Conservation (phyloP, 2,329 filamentous ascomycete species). For the Lanzia echinophila region DNA sequence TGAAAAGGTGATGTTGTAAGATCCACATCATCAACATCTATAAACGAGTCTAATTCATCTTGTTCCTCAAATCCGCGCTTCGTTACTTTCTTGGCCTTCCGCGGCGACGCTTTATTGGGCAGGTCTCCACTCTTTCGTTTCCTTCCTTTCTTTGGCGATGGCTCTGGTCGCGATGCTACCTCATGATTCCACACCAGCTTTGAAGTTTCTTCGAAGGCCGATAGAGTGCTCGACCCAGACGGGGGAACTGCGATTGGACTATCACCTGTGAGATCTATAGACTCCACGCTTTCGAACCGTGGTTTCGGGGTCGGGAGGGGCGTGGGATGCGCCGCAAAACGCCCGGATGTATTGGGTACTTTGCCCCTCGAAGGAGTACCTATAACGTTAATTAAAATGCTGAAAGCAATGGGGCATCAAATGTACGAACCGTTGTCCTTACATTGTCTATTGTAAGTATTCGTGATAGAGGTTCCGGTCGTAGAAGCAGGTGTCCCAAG, state of each 20-base stretch:
- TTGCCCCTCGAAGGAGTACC: constrained; percentile 19
- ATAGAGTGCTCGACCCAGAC: constrained; percentile 19
- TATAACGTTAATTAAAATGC: constrained; percentile 10
- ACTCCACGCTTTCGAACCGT: constrained; percentile 21
- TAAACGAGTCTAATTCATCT: constrained; percentile 18
- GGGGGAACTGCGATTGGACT: constrained; percentile 4
- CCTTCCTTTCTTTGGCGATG: constrained; percentile 20
- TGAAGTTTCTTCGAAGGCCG: constrained; percentile 17
- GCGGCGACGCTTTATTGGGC: constrained; percentile 13
- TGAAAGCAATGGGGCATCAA: background rate
- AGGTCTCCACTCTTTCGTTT: constrained; percentile 31
- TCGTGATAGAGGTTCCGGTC: constrained; percentile 18
- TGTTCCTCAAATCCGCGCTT: constrained; percentile 4
- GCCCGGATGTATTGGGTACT: constrained; percentile 8
- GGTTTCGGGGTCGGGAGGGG: constrained; percentile 30
- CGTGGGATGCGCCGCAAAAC: constrained; percentile 18
- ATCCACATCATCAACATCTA: constrained; percentile 28
- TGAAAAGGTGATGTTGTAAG: background rate
- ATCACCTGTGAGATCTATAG: constrained; percentile 30
- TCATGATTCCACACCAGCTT: constrained; percentile 23
- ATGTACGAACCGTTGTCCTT: constrained; percentile 18
- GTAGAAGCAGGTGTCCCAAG: constrained; percentile 30
- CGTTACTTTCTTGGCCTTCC: constrained; percentile 10
- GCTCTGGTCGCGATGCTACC: constrained; percentile 25
- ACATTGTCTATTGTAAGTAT: constrained; percentile 19